Conservation (phyloP, 1,284 basidiomycete species). For the Polyporus tsugae region DNA sequence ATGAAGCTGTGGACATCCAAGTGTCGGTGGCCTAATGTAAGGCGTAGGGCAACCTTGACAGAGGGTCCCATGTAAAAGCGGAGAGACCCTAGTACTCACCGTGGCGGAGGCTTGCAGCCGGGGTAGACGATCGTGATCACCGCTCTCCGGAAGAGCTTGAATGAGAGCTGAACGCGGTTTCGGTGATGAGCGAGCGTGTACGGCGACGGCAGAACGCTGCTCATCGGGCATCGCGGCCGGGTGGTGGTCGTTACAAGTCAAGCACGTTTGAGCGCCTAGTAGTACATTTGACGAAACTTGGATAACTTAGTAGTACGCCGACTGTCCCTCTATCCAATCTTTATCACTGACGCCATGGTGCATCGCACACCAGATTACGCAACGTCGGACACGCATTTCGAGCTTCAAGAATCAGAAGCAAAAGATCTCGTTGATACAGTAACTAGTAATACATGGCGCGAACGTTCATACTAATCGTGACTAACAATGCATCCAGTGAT, state of each 20-base stretch:
- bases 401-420: background rate
- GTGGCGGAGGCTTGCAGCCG: background rate
- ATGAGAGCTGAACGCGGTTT: background rate
- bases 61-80: background rate
- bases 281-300: too few relatives aligned
- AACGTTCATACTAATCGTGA: constrained; percentile 7
- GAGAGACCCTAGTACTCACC: background rate
- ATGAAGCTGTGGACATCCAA: background rate
- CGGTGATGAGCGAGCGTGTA: background rate
- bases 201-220: background rate
- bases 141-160: background rate
- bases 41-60: background rate
- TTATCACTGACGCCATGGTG: too few relatives aligned
- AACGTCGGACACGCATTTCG: background rate
- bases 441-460: constrained; percentile 11
- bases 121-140: background rate
- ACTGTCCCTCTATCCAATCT: too few relatives aligned
- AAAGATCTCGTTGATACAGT: constrained; percentile 6
- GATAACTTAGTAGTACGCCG: too few relatives aligned
- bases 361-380: too few relatives aligned
- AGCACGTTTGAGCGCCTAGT: background rate
- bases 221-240: background rate
- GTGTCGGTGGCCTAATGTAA: background rate
- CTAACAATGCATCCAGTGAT: background rate
- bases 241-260: background rate